Conservation (phyloP, 208 protist genomes). For the Leishmania braziliensis region DNA sequence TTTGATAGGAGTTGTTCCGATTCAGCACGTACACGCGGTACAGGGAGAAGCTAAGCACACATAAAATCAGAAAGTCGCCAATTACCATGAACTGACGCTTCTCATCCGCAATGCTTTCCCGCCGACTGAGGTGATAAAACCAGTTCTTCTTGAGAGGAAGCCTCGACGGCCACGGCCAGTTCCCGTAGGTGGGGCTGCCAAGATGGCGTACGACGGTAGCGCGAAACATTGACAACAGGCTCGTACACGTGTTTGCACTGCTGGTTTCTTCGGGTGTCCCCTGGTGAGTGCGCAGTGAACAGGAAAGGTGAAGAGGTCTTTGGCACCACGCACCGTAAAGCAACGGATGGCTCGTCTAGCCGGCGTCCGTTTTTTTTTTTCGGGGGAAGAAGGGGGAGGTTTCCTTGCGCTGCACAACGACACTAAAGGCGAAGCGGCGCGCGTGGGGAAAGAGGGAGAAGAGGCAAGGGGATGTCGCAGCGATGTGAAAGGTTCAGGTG, state of each 20-base stretch:
- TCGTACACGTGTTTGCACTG: not conserved
- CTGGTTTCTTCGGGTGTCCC: no score
- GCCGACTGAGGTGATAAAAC: slow-evolving; percentile 68
- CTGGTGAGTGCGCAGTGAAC: not conserved
- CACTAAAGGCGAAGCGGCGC: not conserved
- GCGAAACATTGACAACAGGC: slow-evolving; percentile 35
- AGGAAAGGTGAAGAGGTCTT: not conserved
- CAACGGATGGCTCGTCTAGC: not conserved
- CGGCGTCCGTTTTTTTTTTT: no score
- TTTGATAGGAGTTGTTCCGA: slow-evolving; percentile 74
- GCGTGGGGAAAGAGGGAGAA: not conserved
- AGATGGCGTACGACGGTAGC: slow-evolving; percentile 33
- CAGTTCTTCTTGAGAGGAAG: slow-evolving; percentile 77
- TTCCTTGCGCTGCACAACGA: not conserved
- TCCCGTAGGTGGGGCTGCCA: slow-evolving; percentile 74
- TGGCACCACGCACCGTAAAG: not conserved
- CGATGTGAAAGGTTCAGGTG: no score
- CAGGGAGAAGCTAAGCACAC: slow-evolving; percentile 56
- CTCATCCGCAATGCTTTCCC: slow-evolving; percentile 80
- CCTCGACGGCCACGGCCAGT: slow-evolving; percentile 88
- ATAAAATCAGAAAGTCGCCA: slow-evolving; percentile 71
- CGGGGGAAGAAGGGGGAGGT: not conserved
- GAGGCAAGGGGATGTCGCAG: no score
- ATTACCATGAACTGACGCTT: slow-evolving; percentile 73
- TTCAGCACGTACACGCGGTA: slow-evolving; percentile 75